Evolutionary conservation across 371 early-diverging fungal genomes (phyloP), one percentile per base, ranked within the genome.

Genomic region (Thermomucor indicae-seudaticae): DNA sequence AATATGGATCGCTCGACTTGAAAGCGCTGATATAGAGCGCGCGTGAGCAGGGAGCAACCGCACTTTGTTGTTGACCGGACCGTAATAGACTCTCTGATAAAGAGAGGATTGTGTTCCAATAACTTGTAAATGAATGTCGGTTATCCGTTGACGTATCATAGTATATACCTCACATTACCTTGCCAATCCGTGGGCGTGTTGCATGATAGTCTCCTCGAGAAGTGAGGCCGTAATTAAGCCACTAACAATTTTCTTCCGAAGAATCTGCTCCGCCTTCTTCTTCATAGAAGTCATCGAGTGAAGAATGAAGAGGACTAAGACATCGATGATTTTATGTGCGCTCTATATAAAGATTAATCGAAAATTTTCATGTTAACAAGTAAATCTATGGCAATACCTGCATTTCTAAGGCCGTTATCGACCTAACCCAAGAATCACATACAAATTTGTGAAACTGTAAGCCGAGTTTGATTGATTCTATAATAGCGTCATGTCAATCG

Each of bases 391-490:
- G 19, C 19, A 11, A 5, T 51, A 51, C 51, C 11, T 46, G 30
- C 8, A 53, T 32, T 7, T 70, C 62, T 3, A 72, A 34, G 6
- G 78, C 84, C 0, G 59, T 55, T 31, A 89, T 78, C 1, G 79
- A 67, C 49, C 76, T 84, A 28, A 82, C 56, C 90, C 90, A 90
- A 1, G 83, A 76, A 40, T 85, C 87, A 41, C 83, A 77, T 23
- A 90, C 72, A 57, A 80, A 83, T 47, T 81, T 84, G 51, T 86
- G 83, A 46, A 82, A 80, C 27, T 84, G 76, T 16, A 90, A 67
- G 0, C 86, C 83, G 23, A 75, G 60, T 38, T 84, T 83, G 4
- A 90, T 71, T 2, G 85, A 81, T 55, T 90, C 90, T 62, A 66
- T n/a, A n/a, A n/a, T n/a, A n/a, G n/a, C n/a, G 51, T 14, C 11